Evolutionary conservation across 371 early-diverging fungal genomes (phyloP).

Genomic region (Lichtheimia ornata): DNA sequence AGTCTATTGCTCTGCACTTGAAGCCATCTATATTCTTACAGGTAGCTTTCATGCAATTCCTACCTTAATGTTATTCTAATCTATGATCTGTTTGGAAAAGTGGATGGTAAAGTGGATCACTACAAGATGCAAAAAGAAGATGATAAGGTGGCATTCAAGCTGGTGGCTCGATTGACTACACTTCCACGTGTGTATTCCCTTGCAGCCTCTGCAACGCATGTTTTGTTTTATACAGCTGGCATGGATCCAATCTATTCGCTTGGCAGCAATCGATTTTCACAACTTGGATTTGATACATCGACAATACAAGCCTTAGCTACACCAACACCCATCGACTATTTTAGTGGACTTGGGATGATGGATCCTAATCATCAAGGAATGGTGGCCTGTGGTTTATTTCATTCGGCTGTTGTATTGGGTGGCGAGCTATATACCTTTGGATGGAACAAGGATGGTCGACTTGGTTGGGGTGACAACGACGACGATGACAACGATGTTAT

Average conservation of each 20-base stretch:
- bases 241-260: constrained; percentile 28
- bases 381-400: constrained; percentile 37
- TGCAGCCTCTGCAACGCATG: constrained; percentile 28
- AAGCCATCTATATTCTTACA: constrained; percentile 17
- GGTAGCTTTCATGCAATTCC: constrained; percentile 7
- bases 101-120: neutral
- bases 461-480: constrained; percentile 29
- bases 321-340: constrained; percentile 28
- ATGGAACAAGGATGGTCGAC: constrained; percentile 31
- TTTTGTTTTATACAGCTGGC: constrained; percentile 22
- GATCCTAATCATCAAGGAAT: neutral
- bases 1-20: constrained; percentile 7
- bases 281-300: constrained; percentile 31
- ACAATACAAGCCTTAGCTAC: constrained; percentile 8
- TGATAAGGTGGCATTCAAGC: neutral
- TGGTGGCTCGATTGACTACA: neutral
- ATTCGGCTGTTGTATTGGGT: constrained; percentile 33
- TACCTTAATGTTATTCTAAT: too few species aligned
- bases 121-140: constrained; percentile 1
- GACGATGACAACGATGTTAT: constrained; percentile 19
- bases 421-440: constrained; percentile 50
- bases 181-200: constrained; percentile 16
- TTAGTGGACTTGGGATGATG: constrained; percentile 36
- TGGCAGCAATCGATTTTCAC: constrained; percentile 44
- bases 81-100: neutral